Evolutionary conservation across 2,329 filamentous ascomycete species (phyloP), one percentile per base, ranked within the genome.

Genomic region (Trichoderma oligosporum): DNA sequence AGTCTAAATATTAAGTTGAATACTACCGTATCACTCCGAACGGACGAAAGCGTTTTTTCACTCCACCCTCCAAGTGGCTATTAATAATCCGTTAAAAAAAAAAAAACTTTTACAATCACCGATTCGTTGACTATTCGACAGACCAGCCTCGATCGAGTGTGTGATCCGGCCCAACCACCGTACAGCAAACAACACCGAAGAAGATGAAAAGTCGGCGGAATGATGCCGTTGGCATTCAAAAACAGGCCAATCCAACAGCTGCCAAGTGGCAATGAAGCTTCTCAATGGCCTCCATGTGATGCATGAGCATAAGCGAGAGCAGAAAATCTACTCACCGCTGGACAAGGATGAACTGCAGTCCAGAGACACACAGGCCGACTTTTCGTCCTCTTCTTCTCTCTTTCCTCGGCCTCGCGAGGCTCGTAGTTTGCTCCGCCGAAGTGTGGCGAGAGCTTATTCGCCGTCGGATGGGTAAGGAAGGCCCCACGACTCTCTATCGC

Each of bases 381-480:
- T 31, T 20, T 33, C 25, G 18, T 47, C 16, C 45, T 18, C 25
- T 33, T 47, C 7, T n/a, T 47, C 42, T 45, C 35, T 29, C 35
- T 24, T 16, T 12, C 11, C 49, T 46, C 42, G 52, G 41, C 51
- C 41, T 46, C 31, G 29, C 25, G 7, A 49, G 45, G 45, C 47
- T 58, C 48, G 24, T n/a, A 29, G 42, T 9, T n/a, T 12, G 36
- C 49, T 53, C 51, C 51, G 38, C 51, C 45, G 33, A 58, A 27
- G 56, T 58, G 56, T 58, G 56, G 56, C 56, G 44, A 46, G 38
- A 46, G 41, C 48, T 47, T 41, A 58, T 58, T 58, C 56, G 56
- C 49, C 56, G 48, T 39, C n/a, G 48, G n/a, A 22, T n/a, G 31
- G 24, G 22, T 14, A 24, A n/a, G 29, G 22, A 25, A n/a, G n/a